Evolutionary conservation across 345 rosid species (phyloP), one percentile per base, ranked within the genome.

Genomic region (Linum usitatissimum): DNA sequence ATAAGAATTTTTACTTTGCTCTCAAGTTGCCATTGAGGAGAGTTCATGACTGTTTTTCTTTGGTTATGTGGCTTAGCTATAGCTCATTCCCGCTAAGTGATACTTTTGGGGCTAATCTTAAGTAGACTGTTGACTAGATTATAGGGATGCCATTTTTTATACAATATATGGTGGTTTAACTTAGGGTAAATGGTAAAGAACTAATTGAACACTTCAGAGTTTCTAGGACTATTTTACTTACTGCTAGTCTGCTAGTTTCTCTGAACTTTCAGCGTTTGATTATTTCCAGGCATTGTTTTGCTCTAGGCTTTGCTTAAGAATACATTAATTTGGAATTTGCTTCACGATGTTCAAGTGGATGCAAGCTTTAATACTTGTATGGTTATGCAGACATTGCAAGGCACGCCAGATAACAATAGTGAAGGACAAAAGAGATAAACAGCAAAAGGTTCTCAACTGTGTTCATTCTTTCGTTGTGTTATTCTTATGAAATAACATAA

Each of bases 351-450:
- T 45, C 51, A 7, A 45, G 51, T 45, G 51, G 51, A 12, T 10
- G 51, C 15, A 3, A 45, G 51, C 5, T 45, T 45, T 45, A 10
- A 23, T 30, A 28, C 17, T 39, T 55, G 15, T 38, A 54, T 12
- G 59, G 10, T 18, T 72, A 71, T 68, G 51, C 51, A 90, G 95
- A 84, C 96, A 89, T 55, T 92, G 96, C 84, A 87, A 81, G 83
- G 98, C 98, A 66, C 84, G 98, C 68, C 97, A 78, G 68, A 67
- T 88, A 60, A 63, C 96, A 23, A 78, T 90, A 18, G 90, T 86
- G 42, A 92, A 90, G 82, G 99, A 92, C 81, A 92, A 92, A 77
- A 77, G 83, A 66, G 89, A 86, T 3, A 92, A 89, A 80, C 95
- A 84, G 81, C 97, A 87, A 74, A 92, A 92, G 95, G 96, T 92